Conservation (phyloP, 1,139 yeast species). For the Keqinozyma sinolaborantium region DNA sequence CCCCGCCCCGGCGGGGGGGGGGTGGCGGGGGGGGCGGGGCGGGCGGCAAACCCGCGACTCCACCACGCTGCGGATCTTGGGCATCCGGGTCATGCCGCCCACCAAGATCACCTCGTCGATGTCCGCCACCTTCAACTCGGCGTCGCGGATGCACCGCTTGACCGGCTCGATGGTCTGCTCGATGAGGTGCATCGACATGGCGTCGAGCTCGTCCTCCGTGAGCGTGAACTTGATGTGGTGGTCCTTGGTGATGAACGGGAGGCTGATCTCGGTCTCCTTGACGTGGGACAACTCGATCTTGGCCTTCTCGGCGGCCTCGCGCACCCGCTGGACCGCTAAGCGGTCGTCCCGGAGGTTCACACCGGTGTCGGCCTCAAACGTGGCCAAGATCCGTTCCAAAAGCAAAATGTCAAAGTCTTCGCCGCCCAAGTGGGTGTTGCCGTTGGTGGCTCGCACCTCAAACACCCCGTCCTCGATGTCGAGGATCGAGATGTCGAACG, state of each 20-base stretch:
- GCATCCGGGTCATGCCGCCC: constrained; percentile 89
- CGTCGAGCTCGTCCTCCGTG: constrained; percentile 63
- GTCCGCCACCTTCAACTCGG: constrained; percentile 58
- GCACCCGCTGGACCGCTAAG: constrained; percentile 59
- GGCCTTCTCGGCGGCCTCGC: constrained; percentile 69
- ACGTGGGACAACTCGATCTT: constrained; percentile 70
- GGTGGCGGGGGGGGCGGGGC: too few relatives aligned
- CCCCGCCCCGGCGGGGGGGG: too few relatives aligned
- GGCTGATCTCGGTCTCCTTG: constrained; percentile 49
- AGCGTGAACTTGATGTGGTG: constrained; percentile 49
- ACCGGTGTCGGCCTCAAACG: constrained; percentile 43
- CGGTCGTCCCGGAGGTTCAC: constrained; percentile 41
- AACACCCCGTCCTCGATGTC: constrained; percentile 81
- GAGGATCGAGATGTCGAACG: constrained; percentile 74
- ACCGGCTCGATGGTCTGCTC: constrained; percentile 64
- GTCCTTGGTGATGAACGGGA: constrained; percentile 58
- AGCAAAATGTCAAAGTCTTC: constrained; percentile 73
- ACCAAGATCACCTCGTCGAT: constrained; percentile 71
- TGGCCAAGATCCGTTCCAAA: constrained; percentile 48
- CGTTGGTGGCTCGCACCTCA: constrained; percentile 80
- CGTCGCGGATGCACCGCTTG: constrained; percentile 65
- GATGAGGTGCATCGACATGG: constrained; percentile 58
- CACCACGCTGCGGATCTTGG: constrained; percentile 59
- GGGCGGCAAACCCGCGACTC: too few relatives aligned
- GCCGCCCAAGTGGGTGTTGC: constrained; percentile 82